These are phyloP conservation scores for Xylariaceae sp. DNA, from an alignment of 2,329 filamentous ascomycete genomes.

Conservation along the genomic window DNA sequence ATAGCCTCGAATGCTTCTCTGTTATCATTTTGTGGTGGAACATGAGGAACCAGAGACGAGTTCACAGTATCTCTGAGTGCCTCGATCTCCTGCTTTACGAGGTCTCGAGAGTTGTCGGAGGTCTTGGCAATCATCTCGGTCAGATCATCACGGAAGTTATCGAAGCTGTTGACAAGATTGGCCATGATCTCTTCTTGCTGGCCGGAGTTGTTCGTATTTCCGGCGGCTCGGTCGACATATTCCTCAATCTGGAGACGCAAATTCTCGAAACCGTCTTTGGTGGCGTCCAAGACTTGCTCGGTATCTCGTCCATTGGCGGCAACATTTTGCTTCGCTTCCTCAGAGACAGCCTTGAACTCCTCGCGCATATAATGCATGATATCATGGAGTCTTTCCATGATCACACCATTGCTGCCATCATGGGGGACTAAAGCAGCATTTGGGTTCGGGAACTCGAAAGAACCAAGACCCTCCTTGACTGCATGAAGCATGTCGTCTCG, in stretches of 20 bases:
- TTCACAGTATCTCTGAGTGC: constrained; percentile 76
- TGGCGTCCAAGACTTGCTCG: constrained; percentile 81
- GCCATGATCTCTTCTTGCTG: constrained; percentile 81
- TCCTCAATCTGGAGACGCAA: constrained; percentile 75
- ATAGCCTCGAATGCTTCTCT: constrained; percentile 69
- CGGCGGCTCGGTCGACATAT: constrained; percentile 71
- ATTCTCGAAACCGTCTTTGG: constrained; percentile 75
- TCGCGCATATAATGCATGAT: constrained; percentile 58
- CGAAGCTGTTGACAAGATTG: constrained; percentile 60
- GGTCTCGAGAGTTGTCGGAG: constrained; percentile 54
- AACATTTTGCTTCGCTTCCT: constrained; percentile 72
- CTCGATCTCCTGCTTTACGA: constrained; percentile 78
- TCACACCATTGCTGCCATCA: constrained; percentile 43
- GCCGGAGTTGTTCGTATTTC: constrained; percentile 47
- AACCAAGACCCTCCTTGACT: constrained; percentile 55
- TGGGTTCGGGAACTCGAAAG: constrained; percentile 32
- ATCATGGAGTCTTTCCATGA: constrained; percentile 58
- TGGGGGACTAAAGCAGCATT: constrained; percentile 40
- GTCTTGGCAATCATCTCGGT: constrained; percentile 52
- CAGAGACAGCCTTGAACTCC: constrained; percentile 57
- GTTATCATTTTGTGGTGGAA: constrained; percentile 39
- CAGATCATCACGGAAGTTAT: constrained; percentile 65
- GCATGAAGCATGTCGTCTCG: constrained; percentile 61
- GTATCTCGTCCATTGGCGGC: constrained; percentile 76
- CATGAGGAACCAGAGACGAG: constrained; percentile 59